Evolutionary conservation across 31 red algal species (phyloP).

Genomic region (Asparagopsis taxiformis): DNA sequence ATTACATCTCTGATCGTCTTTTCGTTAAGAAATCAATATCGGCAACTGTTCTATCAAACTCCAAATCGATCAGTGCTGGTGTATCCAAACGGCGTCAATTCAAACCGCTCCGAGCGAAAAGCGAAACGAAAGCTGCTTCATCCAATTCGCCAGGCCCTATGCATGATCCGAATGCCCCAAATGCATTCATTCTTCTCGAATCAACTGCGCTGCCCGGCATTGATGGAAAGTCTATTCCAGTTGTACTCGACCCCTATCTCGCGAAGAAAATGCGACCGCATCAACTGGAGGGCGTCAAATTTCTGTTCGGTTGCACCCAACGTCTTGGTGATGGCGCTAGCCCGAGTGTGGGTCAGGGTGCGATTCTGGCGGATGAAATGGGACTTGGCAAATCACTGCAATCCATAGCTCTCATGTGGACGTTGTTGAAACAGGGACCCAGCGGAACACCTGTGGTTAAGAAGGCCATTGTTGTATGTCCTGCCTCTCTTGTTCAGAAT

Average conservation of each 20-base stretch:
- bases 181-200: conserved; percentile 47
- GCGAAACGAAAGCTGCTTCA: neutral
- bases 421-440: conserved; percentile 71
- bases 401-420: conserved; percentile 72
- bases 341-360: conserved; percentile 48
- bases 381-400: conserved; percentile 92
- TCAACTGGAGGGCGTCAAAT: conserved; percentile 66
- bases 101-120: conserved; percentile 41
- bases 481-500: conserved; percentile 82
- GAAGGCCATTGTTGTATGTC: conserved; percentile 79
- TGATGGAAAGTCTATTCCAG: conserved; percentile 23
- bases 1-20: conserved; percentile 73
- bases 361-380: conserved; percentile 90
- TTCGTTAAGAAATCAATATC: conserved; percentile 37
- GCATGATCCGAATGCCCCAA: conserved; percentile 53
- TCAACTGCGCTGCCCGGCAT: neutral
- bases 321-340: conserved; percentile 4
- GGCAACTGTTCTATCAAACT: neutral
- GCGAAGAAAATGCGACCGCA: conserved; percentile 71
- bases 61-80: neutral
- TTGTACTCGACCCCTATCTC: conserved; percentile 82
- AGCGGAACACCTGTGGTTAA: conserved; percentile 46
- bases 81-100: conserved; percentile 34
- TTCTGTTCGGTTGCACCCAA: conserved; percentile 56
- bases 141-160: conserved; percentile 27